Percentiles rank a stretch among this genome's conserved stretches.
phyloP scores from a whole-genome alignment of 768 basidiomycete species.

The Pisolithus orientalis region DNA sequence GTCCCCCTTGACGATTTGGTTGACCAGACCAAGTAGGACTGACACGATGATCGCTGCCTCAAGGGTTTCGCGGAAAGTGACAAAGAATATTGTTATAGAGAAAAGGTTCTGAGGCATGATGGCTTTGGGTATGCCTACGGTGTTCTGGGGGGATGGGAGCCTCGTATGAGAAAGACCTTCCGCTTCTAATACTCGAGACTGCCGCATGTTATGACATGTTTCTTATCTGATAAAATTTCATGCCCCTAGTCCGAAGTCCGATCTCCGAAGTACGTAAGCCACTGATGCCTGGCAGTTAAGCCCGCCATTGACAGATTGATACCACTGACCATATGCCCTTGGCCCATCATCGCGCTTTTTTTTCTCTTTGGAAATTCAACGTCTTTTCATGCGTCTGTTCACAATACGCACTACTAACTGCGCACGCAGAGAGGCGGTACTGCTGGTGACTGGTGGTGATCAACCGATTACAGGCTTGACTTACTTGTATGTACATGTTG shows the following conservation, averaged over 20 bases:
- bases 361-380: not conserved
- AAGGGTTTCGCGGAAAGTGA: slow-evolving; percentile 91
- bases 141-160: too few species aligned
- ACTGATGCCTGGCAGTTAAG: not conserved
- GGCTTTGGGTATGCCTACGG: not conserved
- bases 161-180: too few species aligned
- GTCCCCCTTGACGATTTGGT: slow-evolving; percentile 63
- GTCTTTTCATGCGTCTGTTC: not conserved
- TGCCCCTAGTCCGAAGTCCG: slow-evolving; percentile 2
- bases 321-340: not conserved
- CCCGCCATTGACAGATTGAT: too few species aligned
- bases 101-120: slow-evolving; percentile 69
- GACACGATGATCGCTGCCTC: slow-evolving; percentile 92
- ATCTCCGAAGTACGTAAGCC: not conserved
- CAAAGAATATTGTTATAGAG: slow-evolving; percentile 92
- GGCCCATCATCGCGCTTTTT: not conserved
- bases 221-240: slow-evolving; percentile 10
- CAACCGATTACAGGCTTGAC: too few species aligned
- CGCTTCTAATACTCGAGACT: too few species aligned
- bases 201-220: not conserved
- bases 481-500: too few species aligned
- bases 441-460: too few species aligned
- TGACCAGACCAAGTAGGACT: slow-evolving; percentile 85
- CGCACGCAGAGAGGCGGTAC: too few species aligned
- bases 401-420: too few species aligned